Evolutionary conservation across 2,329 filamentous ascomycete species (phyloP).

Genomic region (Cordyceps tenuipes): DNA sequence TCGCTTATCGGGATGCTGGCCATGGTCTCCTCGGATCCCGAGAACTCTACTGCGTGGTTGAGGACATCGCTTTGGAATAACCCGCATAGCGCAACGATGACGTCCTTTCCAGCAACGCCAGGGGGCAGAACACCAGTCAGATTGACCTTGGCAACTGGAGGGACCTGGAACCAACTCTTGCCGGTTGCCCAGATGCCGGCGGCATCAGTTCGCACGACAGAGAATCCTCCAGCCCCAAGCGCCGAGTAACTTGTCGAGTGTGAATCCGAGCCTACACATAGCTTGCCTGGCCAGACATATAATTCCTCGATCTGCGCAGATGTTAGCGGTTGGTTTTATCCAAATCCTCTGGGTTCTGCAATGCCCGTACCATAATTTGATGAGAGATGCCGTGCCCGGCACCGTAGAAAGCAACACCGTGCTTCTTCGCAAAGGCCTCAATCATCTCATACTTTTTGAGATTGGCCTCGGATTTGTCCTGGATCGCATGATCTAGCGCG

Average conservation of each 20-base stretch:
- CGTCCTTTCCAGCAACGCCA: conserved; percentile 87
- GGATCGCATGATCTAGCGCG: conserved; percentile 81
- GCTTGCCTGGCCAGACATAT: conserved; percentile 72
- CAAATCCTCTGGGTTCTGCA: not conserved
- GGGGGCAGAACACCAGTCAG: conserved; percentile 65
- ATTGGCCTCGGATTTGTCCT: conserved; percentile 72
- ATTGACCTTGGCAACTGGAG: conserved; percentile 72
- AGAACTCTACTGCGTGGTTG: conserved; percentile 87
- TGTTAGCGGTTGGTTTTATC: not conserved
- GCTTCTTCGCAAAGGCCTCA: conserved; percentile 68
- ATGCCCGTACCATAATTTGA: conserved; percentile 36
- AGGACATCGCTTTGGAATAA: conserved; percentile 84
- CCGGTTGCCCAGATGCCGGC: conserved; percentile 79
- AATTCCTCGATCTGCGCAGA: conserved; percentile 64
- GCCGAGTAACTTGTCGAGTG: conserved; percentile 83
- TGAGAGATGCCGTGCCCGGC: conserved; percentile 19
- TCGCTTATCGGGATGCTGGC: conserved; percentile 60
- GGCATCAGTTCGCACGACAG: conserved; percentile 81
- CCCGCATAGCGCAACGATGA: conserved; percentile 82
- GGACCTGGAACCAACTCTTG: conserved; percentile 72
- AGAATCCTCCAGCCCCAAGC: conserved; percentile 58
- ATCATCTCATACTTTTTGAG: conserved; percentile 77
- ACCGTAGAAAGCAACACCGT: conserved; percentile 70
- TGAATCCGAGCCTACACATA: conserved; percentile 69
- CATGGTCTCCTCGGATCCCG: conserved; percentile 71